Conservation (phyloP, 352 stramenopile species). For the Plasmopara viticola region DNA sequence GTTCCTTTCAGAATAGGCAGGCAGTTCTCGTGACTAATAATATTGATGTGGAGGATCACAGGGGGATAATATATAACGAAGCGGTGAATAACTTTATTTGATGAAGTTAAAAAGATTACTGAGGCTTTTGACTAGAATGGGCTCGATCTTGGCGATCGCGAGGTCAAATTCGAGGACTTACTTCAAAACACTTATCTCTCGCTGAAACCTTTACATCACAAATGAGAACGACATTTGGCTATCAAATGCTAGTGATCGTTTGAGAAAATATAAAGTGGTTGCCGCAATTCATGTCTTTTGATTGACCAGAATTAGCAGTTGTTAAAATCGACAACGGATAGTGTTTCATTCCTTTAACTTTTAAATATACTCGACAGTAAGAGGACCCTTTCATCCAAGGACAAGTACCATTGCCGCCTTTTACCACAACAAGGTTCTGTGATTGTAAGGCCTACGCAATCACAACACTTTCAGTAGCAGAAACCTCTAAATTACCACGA, state of each 20-base stretch:
- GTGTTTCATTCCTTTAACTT: constrained; percentile 38
- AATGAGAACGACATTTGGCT: no score
- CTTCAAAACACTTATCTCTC: no score
- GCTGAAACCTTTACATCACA: no score
- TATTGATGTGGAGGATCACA: constrained; percentile 11
- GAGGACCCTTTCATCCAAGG: constrained; percentile 22
- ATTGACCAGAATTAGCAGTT: no score
- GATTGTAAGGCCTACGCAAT: constrained; percentile 1
- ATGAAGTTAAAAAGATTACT: constrained; percentile 34
- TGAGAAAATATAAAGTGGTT: no score
- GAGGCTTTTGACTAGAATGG: constrained; percentile 45
- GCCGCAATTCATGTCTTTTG: no score
- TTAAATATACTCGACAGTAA: constrained; percentile 46
- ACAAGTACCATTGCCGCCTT: constrained; percentile 23
- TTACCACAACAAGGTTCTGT: background rate
- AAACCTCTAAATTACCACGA: constrained; percentile 6
- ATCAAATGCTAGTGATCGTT: no score
- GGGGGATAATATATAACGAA: background rate
- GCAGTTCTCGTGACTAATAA: constrained; percentile 25
- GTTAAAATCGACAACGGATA: background rate
- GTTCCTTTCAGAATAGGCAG: constrained; percentile 18
- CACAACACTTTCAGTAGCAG: constrained; percentile 4
- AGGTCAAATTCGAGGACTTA: constrained; percentile 14
- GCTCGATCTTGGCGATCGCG: constrained; percentile 16
- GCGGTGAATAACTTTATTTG: background rate